A percentile compares a stretch with the other conserved stretches of the same genome.
These are phyloP conservation scores for Begonia masoniana DNA, from an alignment of 306 rosid genomes.

Conservation along the genomic window DNA sequence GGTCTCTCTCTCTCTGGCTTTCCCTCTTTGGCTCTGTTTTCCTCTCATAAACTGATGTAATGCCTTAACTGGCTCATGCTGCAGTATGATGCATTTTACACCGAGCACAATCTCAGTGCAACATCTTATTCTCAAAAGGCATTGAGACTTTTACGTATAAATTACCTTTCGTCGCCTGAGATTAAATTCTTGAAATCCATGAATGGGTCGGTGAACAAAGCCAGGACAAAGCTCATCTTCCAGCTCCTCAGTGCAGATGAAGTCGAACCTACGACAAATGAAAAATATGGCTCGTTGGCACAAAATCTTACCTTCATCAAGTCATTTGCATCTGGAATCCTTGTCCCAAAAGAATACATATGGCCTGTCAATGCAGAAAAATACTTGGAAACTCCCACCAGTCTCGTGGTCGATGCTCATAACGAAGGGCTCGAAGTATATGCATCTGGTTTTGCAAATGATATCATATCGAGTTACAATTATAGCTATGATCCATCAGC, in stretches of 20 bases:
- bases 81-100: constrained; percentile 59
- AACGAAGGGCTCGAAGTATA: constrained; percentile 64
- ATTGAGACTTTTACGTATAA: constrained; percentile 9
- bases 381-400: constrained; percentile 43
- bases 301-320: constrained; percentile 39
- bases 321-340: constrained; percentile 67
- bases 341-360: constrained; percentile 63
- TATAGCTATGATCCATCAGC: constrained; percentile 54
- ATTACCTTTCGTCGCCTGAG: constrained; percentile 59
- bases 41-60: not conserved
- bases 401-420: constrained; percentile 68
- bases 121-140: constrained; percentile 18
- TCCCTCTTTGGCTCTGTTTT: not conserved
- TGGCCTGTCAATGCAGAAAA: constrained; percentile 36
- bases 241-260: constrained; percentile 27
- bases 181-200: constrained; percentile 56
- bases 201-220: constrained; percentile 22
- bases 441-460: constrained; percentile 84
- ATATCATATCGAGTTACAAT: constrained; percentile 30
- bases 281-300: constrained; percentile 32
- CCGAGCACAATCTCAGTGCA: constrained; percentile 19
- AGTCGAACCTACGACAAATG: constrained; percentile 45
- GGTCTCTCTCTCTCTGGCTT: constrained; percentile 25
- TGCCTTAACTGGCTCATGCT: constrained; percentile 4
- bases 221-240: constrained; percentile 47